These are phyloP conservation scores for Kockiozyma suomiensis DNA, from an alignment of 805 yeast genomes.

Conservation along the genomic window DNA sequence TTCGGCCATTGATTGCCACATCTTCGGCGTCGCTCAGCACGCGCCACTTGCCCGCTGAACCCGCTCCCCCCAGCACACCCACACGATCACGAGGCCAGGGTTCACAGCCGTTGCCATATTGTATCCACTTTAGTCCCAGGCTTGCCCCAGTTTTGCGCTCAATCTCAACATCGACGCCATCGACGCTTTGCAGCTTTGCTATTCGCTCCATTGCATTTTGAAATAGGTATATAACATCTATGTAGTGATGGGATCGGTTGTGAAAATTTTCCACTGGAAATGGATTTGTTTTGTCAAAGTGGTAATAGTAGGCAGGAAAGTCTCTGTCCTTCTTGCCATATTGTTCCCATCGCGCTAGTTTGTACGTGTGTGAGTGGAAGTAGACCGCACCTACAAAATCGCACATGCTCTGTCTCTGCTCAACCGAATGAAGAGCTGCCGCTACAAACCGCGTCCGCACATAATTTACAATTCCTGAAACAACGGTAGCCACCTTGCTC, in stretches of 20 bases:
- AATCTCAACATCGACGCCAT: slow-evolving; percentile 10
- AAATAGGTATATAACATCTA: slow-evolving; percentile 20
- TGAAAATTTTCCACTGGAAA: slow-evolving; percentile 7
- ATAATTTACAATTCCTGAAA: background rate
- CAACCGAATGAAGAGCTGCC: slow-evolving; percentile 4
- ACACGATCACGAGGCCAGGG: slow-evolving; percentile 18
- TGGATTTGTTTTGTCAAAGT: slow-evolving; percentile 27
- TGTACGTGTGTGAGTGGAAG: slow-evolving; percentile 21
- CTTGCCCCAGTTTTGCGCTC: slow-evolving; percentile 8
- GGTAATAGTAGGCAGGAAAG: slow-evolving; percentile 23
- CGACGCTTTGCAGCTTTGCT: background rate
- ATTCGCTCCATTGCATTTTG: slow-evolving; percentile 14
- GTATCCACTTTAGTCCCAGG: slow-evolving; percentile 22
- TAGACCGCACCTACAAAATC: slow-evolving; percentile 21
- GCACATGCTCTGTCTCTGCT: slow-evolving; percentile 5
- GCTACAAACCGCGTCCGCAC: background rate
- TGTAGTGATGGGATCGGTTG: slow-evolving; percentile 19
- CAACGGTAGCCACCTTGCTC: slow-evolving; percentile 12
- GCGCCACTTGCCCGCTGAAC: slow-evolving; percentile 10
- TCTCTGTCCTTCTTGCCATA: background rate
- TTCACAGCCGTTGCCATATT: slow-evolving; percentile 13
- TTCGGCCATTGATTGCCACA: slow-evolving; percentile 13
- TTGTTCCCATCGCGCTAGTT: slow-evolving; percentile 19
- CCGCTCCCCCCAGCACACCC: slow-evolving; percentile 15
- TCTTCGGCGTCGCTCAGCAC: slow-evolving; percentile 20